Conservation (phyloP, 2,329 filamentous ascomycete genomes). For the Ceratocystis ficicola region DNA sequence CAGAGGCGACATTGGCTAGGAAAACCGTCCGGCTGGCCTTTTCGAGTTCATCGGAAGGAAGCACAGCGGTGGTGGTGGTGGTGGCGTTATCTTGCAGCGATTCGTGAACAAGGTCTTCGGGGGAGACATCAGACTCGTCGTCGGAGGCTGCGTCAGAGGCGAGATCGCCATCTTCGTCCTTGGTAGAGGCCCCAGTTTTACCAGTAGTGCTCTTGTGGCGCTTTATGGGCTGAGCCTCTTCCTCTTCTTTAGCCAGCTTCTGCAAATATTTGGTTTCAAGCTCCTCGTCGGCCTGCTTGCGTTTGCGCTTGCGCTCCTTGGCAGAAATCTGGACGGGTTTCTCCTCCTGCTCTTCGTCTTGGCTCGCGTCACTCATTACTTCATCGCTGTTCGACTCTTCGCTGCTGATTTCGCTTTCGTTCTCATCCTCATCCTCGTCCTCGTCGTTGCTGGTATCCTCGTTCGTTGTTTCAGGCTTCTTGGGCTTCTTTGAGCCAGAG, state of each 20-base stretch:
- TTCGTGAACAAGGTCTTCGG: constrained; percentile 39
- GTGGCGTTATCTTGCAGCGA: constrained; percentile 34
- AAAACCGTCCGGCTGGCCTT: constrained; percentile 87
- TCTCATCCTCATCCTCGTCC: constrained; percentile 26
- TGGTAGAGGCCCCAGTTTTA: constrained; percentile 31
- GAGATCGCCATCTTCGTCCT: constrained; percentile 38
- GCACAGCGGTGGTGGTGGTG: not conserved
- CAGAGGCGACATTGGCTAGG: constrained; percentile 75
- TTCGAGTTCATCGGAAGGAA: constrained; percentile 46
- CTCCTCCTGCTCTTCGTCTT: constrained; percentile 30
- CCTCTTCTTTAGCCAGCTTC: constrained; percentile 45
- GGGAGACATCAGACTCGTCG: constrained; percentile 34
- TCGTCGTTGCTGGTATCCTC: constrained; percentile 26
- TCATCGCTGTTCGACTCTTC: constrained; percentile 28
- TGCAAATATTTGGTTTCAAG: constrained; percentile 59
- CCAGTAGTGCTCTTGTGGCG: constrained; percentile 29
- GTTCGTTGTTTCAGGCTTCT: constrained; percentile 28
- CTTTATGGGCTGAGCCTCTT: constrained; percentile 39
- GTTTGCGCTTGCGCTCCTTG: constrained; percentile 52
- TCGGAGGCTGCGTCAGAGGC: constrained; percentile 29
- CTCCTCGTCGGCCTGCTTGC: constrained; percentile 55
- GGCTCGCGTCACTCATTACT: constrained; percentile 24
- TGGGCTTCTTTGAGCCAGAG: constrained; percentile 26
- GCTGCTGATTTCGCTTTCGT: constrained; percentile 27
- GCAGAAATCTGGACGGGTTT: constrained; percentile 31